phyloP scores from a whole-genome alignment of 2,329 filamentous ascomycete genomes.

The Madurella fahalii region DNA sequence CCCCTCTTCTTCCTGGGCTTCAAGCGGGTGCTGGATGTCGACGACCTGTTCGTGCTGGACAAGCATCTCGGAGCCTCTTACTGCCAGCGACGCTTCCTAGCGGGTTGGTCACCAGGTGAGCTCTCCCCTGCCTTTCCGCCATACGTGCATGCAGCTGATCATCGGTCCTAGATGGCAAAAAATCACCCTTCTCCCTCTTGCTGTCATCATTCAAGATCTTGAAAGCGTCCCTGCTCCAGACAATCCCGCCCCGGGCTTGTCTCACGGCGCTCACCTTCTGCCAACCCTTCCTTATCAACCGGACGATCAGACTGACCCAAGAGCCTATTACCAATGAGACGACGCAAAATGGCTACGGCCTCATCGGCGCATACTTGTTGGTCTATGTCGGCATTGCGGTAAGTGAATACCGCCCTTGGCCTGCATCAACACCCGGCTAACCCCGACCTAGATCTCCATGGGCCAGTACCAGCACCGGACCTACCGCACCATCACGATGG shows the following conservation, averaged over 20 bases:
- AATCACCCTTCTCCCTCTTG: constrained; percentile 24
- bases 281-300: constrained; percentile 43
- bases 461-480: constrained; percentile 35
- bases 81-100: constrained; percentile 9
- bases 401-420: constrained; percentile 7
- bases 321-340: constrained; percentile 26
- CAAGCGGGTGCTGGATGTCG: constrained; percentile 21
- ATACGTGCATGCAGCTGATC: neutral
- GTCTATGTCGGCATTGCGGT: constrained; percentile 43
- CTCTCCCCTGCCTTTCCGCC: neutral
- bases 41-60: constrained; percentile 24
- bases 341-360: constrained; percentile 32
- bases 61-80: constrained; percentile 20
- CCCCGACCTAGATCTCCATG: constrained; percentile 23
- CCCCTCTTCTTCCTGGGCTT: constrained; percentile 23
- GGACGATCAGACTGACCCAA: constrained; percentile 32
- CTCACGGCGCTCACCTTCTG: constrained; percentile 40
- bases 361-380: constrained; percentile 39
- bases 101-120: constrained; percentile 17
- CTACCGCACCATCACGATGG: constrained; percentile 35
- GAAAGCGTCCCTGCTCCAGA: constrained; percentile 30
- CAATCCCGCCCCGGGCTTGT: constrained; percentile 36
- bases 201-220: constrained; percentile 28
- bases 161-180: constrained; percentile 15
- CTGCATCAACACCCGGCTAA: neutral